Conservation (phyloP, 495 filamentous ascomycete species). For the Neurospora sp. region DNA sequence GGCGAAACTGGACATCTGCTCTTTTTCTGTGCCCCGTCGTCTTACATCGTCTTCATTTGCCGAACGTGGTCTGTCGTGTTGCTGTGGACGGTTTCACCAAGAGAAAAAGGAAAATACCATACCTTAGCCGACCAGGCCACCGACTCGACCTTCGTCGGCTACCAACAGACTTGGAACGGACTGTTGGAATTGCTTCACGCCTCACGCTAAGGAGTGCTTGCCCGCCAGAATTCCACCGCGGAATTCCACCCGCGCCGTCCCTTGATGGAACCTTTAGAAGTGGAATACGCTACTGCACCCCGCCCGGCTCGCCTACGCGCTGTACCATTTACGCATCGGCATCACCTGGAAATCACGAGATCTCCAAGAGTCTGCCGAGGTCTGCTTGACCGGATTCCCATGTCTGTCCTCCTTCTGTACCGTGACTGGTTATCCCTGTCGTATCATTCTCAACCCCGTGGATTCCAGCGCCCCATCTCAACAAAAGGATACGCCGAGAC, state of each 20-base stretch:
- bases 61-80: neutral
- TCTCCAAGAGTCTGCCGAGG: neutral
- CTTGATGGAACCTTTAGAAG: neutral
- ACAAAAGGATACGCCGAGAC: neutral
- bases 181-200: neutral
- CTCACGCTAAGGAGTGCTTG: neutral
- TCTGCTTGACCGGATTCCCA: neutral
- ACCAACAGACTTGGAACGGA: neutral
- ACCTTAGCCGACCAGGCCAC: neutral
- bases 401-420: neutral
- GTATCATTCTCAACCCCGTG: neutral
- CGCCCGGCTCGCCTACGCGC: neutral
- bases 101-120: neutral
- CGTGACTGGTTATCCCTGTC: neutral
- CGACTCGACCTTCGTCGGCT: neutral
- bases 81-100: neutral
- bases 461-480: neutral
- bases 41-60: neutral
- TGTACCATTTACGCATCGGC: neutral
- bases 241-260: neutral
- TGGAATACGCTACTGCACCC: neutral
- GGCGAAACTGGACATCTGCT: neutral
- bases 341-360: neutral
- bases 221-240: neutral
- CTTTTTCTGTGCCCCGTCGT: neutral